phyloP scores from a whole-genome alignment of 2,329 filamentous ascomycete species.

The Trichophyton schoenleinii region DNA sequence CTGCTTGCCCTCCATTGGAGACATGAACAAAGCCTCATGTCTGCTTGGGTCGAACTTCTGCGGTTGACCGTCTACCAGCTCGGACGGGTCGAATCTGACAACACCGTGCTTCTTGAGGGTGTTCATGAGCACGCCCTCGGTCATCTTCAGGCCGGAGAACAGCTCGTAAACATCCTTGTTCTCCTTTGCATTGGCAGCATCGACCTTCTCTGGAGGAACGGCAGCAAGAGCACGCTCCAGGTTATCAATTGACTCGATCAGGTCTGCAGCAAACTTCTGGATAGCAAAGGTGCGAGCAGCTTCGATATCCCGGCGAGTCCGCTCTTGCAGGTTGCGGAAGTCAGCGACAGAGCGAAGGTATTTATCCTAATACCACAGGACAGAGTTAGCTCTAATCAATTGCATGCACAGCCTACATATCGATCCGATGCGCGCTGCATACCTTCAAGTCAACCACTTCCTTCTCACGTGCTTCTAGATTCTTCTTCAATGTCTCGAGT shows the following conservation, averaged over 20 bases:
- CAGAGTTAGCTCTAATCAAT: background rate
- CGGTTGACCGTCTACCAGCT: slow-evolving; percentile 38
- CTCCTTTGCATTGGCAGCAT: slow-evolving; percentile 38
- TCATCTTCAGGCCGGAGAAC: slow-evolving; percentile 89
- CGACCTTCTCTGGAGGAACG: slow-evolving; percentile 63
- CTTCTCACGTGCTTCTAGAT: slow-evolving; percentile 59
- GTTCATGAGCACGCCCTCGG: slow-evolving; percentile 71
- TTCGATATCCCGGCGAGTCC: slow-evolving; percentile 81
- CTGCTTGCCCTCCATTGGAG: slow-evolving; percentile 74
- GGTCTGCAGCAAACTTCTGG: slow-evolving; percentile 83
- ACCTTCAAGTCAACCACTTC: slow-evolving; percentile 80
- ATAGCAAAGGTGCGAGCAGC: slow-evolving; percentile 84
- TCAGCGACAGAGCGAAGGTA: slow-evolving; percentile 89
- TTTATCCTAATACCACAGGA: slow-evolving; percentile 55
- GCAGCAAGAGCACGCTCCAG: slow-evolving; percentile 79
- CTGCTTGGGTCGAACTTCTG: slow-evolving; percentile 93
- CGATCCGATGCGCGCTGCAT: slow-evolving; percentile 14
- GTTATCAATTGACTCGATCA: slow-evolving; percentile 93
- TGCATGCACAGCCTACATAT: background rate
- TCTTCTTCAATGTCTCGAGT: slow-evolving; percentile 43
- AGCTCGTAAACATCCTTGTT: slow-evolving; percentile 66
- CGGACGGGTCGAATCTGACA: slow-evolving; percentile 67
- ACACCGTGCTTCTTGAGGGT: slow-evolving; percentile 91
- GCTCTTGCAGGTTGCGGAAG: slow-evolving; percentile 94
- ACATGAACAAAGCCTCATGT: slow-evolving; percentile 94